These are phyloP conservation scores for Polychytrium aggregatum DNA, from an alignment of 192 early-diverging fungal species.

Conservation along the genomic window DNA sequence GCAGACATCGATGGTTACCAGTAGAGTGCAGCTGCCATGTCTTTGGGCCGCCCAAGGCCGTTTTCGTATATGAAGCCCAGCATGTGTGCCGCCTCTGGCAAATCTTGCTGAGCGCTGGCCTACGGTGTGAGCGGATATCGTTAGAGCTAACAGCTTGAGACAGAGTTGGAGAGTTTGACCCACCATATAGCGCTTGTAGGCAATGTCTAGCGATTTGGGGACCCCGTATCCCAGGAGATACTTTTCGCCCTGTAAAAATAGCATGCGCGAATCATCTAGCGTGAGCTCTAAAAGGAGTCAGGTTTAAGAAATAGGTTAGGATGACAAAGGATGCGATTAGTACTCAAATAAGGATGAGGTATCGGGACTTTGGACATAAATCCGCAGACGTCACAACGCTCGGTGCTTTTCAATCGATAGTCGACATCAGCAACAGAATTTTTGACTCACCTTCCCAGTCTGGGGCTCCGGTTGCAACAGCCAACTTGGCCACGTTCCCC, in stretches of 20 bases:
- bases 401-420: no score
- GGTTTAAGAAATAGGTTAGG: no score
- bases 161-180: not conserved
- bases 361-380: not conserved
- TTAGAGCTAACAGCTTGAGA: not conserved
- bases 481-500: slow-evolving; percentile 32
- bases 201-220: slow-evolving; percentile 27
- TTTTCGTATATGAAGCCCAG: slow-evolving; percentile 40
- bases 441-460: slow-evolving; percentile 30
- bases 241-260: slow-evolving; percentile 41
- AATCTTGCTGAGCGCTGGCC: slow-evolving; percentile 24
- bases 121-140: not conserved
- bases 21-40: slow-evolving; percentile 26
- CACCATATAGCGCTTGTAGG: slow-evolving; percentile 35
- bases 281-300: slow-evolving; percentile 21
- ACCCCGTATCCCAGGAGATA: slow-evolving; percentile 37
- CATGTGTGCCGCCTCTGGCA: slow-evolving; percentile 33
- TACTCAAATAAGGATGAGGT: not conserved
- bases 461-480: slow-evolving; percentile 37
- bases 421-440: no score
- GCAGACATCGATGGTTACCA: slow-evolving; percentile 15
- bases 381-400: not conserved
- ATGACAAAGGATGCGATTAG: no score
- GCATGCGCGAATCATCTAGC: slow-evolving; percentile 27
- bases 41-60: slow-evolving; percentile 33